Percentiles rank a stretch among this genome's conserved stretches.
Evolutionary conservation across 805 yeast genomes (phyloP).

Genomic region (Yarrowia sp.): DNA sequence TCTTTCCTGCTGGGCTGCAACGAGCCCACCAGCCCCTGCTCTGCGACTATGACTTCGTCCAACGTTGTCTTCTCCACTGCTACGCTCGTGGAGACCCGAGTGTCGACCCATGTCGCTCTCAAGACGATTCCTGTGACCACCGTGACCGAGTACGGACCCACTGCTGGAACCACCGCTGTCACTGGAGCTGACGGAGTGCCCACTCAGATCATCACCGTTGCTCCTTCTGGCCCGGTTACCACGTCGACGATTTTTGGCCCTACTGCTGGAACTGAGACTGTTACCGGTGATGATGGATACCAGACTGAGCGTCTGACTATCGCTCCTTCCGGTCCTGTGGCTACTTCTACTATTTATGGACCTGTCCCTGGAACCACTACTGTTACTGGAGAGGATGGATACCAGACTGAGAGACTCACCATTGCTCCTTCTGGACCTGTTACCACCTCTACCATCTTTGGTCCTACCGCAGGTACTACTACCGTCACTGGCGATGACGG

Average conservation of each 20-base stretch:
- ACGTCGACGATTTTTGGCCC: not conserved
- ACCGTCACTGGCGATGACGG: not conserved
- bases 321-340: not conserved
- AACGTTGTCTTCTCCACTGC: not conserved
- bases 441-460: not conserved
- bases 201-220: not conserved
- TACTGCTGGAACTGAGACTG: not conserved
- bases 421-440: not conserved
- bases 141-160: not conserved
- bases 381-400: not conserved
- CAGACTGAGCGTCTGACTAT: not conserved
- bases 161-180: not conserved
- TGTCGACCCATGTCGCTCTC: not conserved
- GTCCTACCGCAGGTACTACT: not conserved
- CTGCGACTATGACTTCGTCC: not conserved
- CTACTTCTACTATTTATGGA: not conserved
- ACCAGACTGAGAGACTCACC: not conserved
- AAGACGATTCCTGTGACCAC: not conserved
- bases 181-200: not conserved
- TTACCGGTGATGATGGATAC: not conserved
- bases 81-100: not conserved
- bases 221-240: not conserved
- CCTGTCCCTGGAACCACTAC: not conserved
- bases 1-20: slow-evolving; percentile 2
- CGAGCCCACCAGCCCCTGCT: not conserved